Conservation (phyloP, 345 rosid genomes). For the Murraya koenigii region DNA sequence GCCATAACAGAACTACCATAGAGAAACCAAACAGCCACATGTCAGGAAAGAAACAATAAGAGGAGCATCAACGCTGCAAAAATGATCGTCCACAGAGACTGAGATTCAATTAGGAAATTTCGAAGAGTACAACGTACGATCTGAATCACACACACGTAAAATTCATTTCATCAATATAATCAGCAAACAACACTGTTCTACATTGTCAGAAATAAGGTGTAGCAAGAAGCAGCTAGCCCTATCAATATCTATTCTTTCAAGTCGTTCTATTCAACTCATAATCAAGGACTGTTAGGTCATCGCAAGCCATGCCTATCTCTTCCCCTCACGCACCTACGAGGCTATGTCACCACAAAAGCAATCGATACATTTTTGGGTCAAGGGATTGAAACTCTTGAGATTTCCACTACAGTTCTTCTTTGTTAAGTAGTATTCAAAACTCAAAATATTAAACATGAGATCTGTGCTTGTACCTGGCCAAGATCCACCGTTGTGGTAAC, state of each 20-base stretch:
- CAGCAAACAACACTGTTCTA: neutral
- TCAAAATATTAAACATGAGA: neutral
- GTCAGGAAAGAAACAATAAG: neutral
- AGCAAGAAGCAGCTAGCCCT: neutral
- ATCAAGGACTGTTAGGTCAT: too few species aligned
- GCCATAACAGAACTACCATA: slow-evolving; percentile 39
- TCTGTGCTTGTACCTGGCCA: slow-evolving; percentile 42
- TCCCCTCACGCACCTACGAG: too few species aligned
- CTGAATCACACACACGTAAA: neutral
- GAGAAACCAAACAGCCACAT: neutral
- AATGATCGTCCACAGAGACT: neutral
- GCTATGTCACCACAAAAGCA: too few species aligned
- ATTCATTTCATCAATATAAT: neutral
- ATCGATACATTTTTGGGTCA: too few species aligned
- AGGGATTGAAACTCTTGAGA: too few species aligned
- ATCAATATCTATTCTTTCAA: too few species aligned
- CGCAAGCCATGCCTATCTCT: too few species aligned
- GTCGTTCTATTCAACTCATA: too few species aligned
- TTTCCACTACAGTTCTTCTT: too few species aligned
- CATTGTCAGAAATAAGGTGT: neutral
- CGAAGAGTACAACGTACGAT: neutral
- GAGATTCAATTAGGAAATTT: neutral
- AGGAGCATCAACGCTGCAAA: too few species aligned
- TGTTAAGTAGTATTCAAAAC: neutral
- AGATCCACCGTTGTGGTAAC: slow-evolving; percentile 59